Base-by-base conservation (phyloP, 1,284 basidiomycete genomes). In the Coniferiporia sulphurascens region DNA sequence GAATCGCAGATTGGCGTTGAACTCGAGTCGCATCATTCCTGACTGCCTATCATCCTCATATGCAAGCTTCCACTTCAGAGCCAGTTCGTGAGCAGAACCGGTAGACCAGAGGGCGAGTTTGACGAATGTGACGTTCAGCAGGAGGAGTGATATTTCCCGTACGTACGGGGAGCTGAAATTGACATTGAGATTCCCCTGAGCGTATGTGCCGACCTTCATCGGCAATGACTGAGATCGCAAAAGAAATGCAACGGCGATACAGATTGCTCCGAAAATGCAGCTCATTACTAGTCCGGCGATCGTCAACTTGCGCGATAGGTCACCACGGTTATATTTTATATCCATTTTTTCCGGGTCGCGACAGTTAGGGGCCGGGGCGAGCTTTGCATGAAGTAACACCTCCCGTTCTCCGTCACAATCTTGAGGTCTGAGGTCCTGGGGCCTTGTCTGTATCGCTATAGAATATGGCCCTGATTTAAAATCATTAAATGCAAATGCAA, bases 91-190 rank as follows among this genome's bases (percentile, higher is more conserved):
- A 4, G 43, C 53, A 9, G 22, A 44, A 19, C 54, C 34, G 32
- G 32, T 19, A 13, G 45, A 34, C 44, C 27, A 36, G 9, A 48
- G 45, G 34, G 54, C 48, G 19, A 48, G 15, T 21, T 56, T 56
- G 45, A 56, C 54, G 34, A 48, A 48, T 32, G 54, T 38, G n/a
- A 48, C 10, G n/a, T 56, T 56, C 3, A 56, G 35, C 21, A 49
- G 15, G 27, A 56, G 54, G 4, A 56, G 46, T 5, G 48, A 8
- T 21, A 56, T 3, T 34, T 56, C 54, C 35, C 54, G 54, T 8
- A 48, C 22, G 7, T 48, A 48, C n/a, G 46, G 44, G 8, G 41
- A 44, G 22, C 46, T 35, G 15, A 55, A 15, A 5, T 7, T 45
- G 44, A 55, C 19, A 15, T 27, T 43, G 3, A 55, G 27, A 19